Evolutionary conservation across 2,329 filamentous ascomycete species (phyloP).

Genomic region (Zymoseptoria pseudotritici): DNA sequence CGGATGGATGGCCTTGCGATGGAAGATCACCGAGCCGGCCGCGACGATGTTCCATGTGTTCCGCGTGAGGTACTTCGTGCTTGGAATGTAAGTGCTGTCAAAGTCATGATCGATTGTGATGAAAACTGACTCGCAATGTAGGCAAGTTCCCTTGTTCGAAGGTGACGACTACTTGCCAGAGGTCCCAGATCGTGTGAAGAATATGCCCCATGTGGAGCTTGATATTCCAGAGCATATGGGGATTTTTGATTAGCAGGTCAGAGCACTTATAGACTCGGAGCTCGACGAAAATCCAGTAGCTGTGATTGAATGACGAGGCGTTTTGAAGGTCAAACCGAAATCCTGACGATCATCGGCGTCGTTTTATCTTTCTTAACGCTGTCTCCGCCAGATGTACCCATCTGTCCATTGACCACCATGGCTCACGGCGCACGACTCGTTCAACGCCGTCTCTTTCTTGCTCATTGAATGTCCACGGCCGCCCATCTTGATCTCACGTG

Average conservation of each 20-base stretch:
- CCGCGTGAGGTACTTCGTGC: constrained; percentile 13
- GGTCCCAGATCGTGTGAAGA: constrained; percentile 8
- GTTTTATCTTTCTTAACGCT: neutral
- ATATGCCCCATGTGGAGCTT: constrained; percentile 15
- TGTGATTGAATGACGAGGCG: neutral
- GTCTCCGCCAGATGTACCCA: no score
- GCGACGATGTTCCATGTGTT: constrained; percentile 17
- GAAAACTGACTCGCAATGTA: neutral
- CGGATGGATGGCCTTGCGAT: constrained; percentile 15
- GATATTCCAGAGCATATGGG: constrained; percentile 12
- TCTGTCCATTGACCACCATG: no score
- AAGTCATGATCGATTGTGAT: neutral
- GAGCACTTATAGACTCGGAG: neutral
- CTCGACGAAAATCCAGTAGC: neutral
- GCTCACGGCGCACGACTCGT: no score
- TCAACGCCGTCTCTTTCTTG: no score
- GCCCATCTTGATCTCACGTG: no score
- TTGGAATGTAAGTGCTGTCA: constrained; percentile 13
- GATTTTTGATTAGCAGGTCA: constrained; percentile 8
- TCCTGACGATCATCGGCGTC: neutral
- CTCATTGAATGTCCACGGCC: no score
- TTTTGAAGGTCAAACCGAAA: neutral
- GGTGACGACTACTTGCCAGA: constrained; percentile 15
- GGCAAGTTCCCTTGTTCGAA: constrained; percentile 12
- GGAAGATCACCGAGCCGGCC: constrained; percentile 13